Percentiles rank a stretch among this genome's conserved stretches.
Conservation (phyloP, 2,329 filamentous ascomycete genomes). For the Neopestalotiopsis sp. region DNA sequence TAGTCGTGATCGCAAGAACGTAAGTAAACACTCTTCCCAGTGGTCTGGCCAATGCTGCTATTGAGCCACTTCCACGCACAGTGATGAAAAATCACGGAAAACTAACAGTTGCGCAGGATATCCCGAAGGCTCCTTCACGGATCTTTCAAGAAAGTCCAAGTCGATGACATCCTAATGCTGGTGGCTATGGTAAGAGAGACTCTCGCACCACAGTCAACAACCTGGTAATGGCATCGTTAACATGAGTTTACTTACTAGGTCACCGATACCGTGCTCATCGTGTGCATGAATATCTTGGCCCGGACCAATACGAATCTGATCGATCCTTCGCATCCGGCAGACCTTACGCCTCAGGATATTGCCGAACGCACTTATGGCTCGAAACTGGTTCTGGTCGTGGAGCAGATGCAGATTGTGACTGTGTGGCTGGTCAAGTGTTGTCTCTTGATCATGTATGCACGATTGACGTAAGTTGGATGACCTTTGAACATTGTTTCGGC, state of each 20-base stretch:
- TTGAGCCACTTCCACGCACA: background rate
- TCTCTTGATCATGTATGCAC: slow-evolving; percentile 61
- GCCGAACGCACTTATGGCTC: slow-evolving; percentile 53
- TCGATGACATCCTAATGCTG: slow-evolving; percentile 16
- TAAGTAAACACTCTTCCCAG: background rate
- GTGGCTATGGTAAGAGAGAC: slow-evolving; percentile 11
- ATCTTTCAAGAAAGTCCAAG: slow-evolving; percentile 17
- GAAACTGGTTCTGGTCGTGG: slow-evolving; percentile 66
- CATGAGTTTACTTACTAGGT: background rate
- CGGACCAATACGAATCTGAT: slow-evolving; percentile 14
- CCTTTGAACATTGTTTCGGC: background rate
- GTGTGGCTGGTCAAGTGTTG: slow-evolving; percentile 63
- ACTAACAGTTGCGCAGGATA: background rate
- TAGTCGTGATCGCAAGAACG: slow-evolving; percentile 13
- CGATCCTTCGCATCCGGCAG: background rate
- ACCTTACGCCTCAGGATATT: slow-evolving; percentile 51
- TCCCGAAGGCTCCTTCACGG: slow-evolving; percentile 14
- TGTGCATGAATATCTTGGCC: slow-evolving; percentile 13
- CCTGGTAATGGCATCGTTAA: background rate
- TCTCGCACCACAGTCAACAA: background rate
- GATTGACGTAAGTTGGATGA: slow-evolving; percentile 48
- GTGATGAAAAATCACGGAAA: background rate
- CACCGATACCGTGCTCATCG: slow-evolving; percentile 13
- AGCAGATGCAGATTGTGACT: slow-evolving; percentile 66
- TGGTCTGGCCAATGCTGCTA: background rate